Percentiles rank a stretch among this genome's conserved stretches.
phyloP scores from a whole-genome alignment of 768 basidiomycete genomes.

The Serendipita indica region DNA sequence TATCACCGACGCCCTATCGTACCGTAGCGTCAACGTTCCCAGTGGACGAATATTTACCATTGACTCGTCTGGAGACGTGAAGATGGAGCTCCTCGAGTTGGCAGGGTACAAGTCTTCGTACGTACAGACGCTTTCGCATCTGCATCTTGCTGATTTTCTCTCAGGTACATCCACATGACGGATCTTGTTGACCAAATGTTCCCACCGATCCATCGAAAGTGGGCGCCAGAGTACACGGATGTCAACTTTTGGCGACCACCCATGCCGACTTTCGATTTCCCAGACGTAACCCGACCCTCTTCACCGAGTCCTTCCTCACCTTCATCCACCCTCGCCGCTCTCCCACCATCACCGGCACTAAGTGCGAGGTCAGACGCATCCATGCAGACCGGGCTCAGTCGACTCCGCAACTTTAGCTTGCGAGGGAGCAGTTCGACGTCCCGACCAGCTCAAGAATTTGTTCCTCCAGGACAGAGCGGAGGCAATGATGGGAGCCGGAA shows the following conservation, averaged over 20 bases:
- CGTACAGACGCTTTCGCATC: slow-evolving; percentile 20
- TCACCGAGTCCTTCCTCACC: too few species aligned
- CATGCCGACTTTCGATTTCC: slow-evolving; percentile 61
- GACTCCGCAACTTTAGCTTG: slow-evolving; percentile 67
- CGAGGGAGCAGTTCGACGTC: slow-evolving; percentile 25
- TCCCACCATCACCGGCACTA: slow-evolving; percentile 83
- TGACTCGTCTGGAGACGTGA: slow-evolving; percentile 86
- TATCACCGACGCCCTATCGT: slow-evolving; percentile 96
- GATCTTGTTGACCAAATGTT: slow-evolving; percentile 99
- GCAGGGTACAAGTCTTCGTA: slow-evolving; percentile 95
- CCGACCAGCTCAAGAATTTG: neutral
- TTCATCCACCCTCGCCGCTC: too few species aligned
- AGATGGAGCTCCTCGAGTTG: slow-evolving; percentile 90
- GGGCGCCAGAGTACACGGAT: slow-evolving; percentile 84
- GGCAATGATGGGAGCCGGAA: slow-evolving; percentile 21
- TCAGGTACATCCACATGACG: slow-evolving; percentile 94
- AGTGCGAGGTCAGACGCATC: slow-evolving; percentile 87
- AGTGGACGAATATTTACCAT: slow-evolving; percentile 88
- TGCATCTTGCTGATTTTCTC: slow-evolving; percentile 1
- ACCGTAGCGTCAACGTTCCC: slow-evolving; percentile 86
- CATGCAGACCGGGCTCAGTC: slow-evolving; percentile 52
- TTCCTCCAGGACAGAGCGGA: slow-evolving; percentile 9
- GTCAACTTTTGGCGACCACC: slow-evolving; percentile 92
- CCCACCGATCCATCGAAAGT: slow-evolving; percentile 83
- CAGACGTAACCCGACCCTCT: too few species aligned